These are phyloP conservation scores for Gonapodya prolifera DNA, from an alignment of 192 early-diverging fungal genomes.

Conservation along the genomic window DNA sequence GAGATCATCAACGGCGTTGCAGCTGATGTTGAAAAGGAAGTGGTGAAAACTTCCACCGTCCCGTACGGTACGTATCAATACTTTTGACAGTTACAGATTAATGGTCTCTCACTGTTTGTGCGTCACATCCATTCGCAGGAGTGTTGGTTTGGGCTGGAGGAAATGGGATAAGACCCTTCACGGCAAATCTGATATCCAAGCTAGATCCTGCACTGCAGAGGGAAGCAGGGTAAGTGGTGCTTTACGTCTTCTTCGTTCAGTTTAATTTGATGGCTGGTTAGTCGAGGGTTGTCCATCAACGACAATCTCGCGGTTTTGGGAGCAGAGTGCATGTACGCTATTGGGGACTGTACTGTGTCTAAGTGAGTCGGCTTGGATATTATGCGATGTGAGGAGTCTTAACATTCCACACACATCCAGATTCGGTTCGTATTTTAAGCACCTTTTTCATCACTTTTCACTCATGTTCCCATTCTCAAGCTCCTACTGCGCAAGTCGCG, in stretches of 20 bases:
- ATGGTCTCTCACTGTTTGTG: not conserved
- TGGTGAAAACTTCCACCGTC: constrained; percentile 45
- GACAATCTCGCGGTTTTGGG: constrained; percentile 58
- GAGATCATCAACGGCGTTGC: constrained; percentile 63
- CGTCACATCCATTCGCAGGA: constrained; percentile 10
- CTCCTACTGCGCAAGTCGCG: constrained; percentile 79
- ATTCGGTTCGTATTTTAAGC: no score
- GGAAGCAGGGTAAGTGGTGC: no score
- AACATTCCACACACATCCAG: no score
- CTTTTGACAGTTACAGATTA: not conserved
- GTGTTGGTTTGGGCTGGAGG: constrained; percentile 80
- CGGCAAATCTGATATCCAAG: constrained; percentile 49
- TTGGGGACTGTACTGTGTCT: constrained; percentile 67
- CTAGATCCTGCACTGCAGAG: constrained; percentile 45
- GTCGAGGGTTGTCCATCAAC: constrained; percentile 59
- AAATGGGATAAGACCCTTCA: constrained; percentile 57
- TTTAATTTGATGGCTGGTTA: no score
- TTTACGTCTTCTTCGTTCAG: no score
- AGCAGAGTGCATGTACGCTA: constrained; percentile 41
- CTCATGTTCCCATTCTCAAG: constrained; percentile 19
- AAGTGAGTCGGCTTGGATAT: no score
- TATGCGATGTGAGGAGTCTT: no score
- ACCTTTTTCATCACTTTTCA: no score
- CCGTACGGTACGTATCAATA: constrained; percentile 41
- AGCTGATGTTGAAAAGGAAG: constrained; percentile 47